Percentiles rank a stretch among this genome's conserved stretches.
phyloP scores from a whole-genome alignment of 2,329 filamentous ascomycete species.

The Penicillium sp. region DNA sequence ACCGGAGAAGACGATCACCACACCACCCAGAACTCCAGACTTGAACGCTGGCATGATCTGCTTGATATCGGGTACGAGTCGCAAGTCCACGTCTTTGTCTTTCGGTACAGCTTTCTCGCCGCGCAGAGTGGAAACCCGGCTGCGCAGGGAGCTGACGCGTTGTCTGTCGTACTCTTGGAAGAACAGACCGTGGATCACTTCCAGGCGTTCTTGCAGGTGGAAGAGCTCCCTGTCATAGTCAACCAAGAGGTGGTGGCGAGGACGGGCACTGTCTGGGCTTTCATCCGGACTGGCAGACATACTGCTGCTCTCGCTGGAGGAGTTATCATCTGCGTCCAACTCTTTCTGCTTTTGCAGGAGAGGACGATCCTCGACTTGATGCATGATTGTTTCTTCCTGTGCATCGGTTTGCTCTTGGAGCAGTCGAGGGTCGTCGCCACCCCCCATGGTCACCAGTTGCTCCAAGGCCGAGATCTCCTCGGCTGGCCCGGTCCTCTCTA shows the following conservation, averaged over 20 bases:
- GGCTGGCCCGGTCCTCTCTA: conserved; percentile 17
- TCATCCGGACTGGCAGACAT: conserved; percentile 38
- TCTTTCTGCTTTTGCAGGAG: conserved; percentile 87
- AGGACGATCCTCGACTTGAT: conserved; percentile 82
- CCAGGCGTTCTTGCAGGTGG: conserved; percentile 69
- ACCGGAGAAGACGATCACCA: conserved; percentile 81
- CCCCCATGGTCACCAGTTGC: conserved; percentile 69
- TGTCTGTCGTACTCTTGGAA: conserved; percentile 72
- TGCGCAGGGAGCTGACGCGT: conserved; percentile 41
- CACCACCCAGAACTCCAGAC: conserved; percentile 63
- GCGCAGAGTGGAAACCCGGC: conserved; percentile 45
- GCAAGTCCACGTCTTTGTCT: conserved; percentile 46
- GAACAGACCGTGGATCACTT: conserved; percentile 69
- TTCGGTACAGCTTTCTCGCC: conserved; percentile 42
- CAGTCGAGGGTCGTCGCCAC: conserved; percentile 60
- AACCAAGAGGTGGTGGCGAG: conserved; percentile 70
- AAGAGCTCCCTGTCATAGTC: conserved; percentile 82
- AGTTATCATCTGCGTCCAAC: conserved; percentile 76
- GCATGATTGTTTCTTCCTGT: conserved; percentile 80
- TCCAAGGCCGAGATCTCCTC: conserved; percentile 57
- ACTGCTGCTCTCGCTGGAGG: conserved; percentile 48
- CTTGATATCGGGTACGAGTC: conserved; percentile 75
- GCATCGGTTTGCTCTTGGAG: conserved; percentile 73
- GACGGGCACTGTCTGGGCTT: conserved; percentile 35
- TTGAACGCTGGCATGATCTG: conserved; percentile 80